These are phyloP conservation scores for Nepenthes mirabilis DNA, from an alignment of 148 eudicot genomes.

Conservation along the genomic window DNA sequence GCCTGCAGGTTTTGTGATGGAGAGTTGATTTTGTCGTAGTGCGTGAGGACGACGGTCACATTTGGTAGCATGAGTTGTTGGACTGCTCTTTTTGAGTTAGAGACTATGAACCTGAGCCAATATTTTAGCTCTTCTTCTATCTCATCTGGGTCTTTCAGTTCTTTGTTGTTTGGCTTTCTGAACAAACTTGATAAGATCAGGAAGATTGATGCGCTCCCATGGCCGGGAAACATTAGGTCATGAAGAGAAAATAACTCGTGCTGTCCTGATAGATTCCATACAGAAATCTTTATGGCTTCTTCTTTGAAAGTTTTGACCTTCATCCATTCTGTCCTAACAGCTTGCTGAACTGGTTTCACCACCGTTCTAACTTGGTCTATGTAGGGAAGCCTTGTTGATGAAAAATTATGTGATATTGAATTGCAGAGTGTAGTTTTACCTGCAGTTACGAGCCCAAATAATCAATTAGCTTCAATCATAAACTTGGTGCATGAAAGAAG, in stretches of 20 bases:
- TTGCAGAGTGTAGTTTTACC: conserved; percentile 72
- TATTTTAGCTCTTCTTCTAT: conserved; percentile 81
- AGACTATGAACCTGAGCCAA: conserved; percentile 86
- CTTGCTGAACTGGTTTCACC: conserved; percentile 86
- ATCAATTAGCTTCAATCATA: neutral
- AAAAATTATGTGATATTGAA: conserved; percentile 48
- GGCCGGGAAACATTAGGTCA: conserved; percentile 93
- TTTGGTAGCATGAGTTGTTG: conserved; percentile 83
- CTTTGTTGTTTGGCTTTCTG: conserved; percentile 56
- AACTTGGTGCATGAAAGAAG: too few species aligned
- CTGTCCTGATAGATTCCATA: conserved; percentile 87
- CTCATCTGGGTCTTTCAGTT: conserved; percentile 53
- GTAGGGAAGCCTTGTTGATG: conserved; percentile 57
- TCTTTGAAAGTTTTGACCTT: conserved; percentile 57
- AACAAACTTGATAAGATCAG: conserved; percentile 51
- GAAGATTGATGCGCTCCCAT: conserved; percentile 78
- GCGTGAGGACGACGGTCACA: conserved; percentile 70
- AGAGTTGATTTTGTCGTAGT: conserved; percentile 59
- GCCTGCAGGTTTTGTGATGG: conserved; percentile 40
- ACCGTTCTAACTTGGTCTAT: conserved; percentile 60
- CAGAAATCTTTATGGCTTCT: conserved; percentile 61
- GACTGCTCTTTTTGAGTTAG: conserved; percentile 73
- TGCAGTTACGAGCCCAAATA: conserved; percentile 16
- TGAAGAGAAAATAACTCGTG: conserved; percentile 64
- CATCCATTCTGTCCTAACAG: conserved; percentile 47